Evolutionary conservation across 768 basidiomycete genomes (phyloP), one percentile per base, ranked within the genome.

Genomic region (Auricularia heimuer): DNA sequence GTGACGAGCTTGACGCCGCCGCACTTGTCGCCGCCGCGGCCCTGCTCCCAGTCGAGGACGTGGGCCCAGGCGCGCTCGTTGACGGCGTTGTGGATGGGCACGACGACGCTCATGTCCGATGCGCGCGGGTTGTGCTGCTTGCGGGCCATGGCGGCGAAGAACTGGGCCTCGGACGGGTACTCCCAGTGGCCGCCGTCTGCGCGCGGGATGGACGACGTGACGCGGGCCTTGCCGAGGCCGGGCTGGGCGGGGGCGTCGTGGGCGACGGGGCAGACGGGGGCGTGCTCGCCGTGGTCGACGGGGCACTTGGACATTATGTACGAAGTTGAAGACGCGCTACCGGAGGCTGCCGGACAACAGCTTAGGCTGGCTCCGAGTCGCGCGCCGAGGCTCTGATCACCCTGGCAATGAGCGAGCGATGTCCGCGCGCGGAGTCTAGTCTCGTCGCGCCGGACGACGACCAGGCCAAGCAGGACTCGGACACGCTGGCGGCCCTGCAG

Each of bases 1-100:
- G 84, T 93, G 66, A 94, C 87, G 33, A 96, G 82, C 76, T 83
- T 88, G 54, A 89, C 75, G 8, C 91, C 88, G 54, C 91, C 90
- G 72, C 94, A 98, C 58, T 77, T 79, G 56, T 91, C 89, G 12
- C 90, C 89, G 44, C 94, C 94, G 71, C 86, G 81, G 2, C 88
- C 87, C 11, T 77, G 75, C 74, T 95, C 93, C 93, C 93, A 96
- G 67, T 82, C 82, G 73, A 91, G 72, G 33, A 96, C 80, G 75
- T 93, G 88, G 21, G 79, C 76, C 93, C 93, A 96, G 2, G 91
- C 89, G 63, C 87, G 86, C 77, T 98, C 97, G 74, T 99, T 99
- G 64, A 98, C 97, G 44, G 96, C 96, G 72, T 99, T 99, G 76
- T 99, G 97, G 62, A 99, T 99, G 14, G 95, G 96, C 24, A 99